A percentile compares a stretch with the other conserved stretches of the same genome.
phyloP scores from a whole-genome alignment of 257 asterid genomes.

The Leptodermis oblonga region DNA sequence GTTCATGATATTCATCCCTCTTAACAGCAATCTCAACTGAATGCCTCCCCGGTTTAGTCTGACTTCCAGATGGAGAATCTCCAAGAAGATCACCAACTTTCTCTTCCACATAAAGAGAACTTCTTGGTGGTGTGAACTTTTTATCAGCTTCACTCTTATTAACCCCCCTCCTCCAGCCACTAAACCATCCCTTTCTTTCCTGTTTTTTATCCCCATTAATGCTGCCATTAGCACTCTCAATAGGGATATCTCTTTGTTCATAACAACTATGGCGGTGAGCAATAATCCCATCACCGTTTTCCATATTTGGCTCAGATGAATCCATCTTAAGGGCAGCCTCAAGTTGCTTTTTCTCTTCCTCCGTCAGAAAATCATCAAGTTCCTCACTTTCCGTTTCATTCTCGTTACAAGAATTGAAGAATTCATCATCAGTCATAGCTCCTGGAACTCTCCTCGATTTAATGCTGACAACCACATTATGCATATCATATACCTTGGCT shows the following conservation, averaged over 20 bases:
- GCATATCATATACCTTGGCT: slow-evolving; percentile 95
- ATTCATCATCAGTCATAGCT: slow-evolving; percentile 89
- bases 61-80: slow-evolving; percentile 52
- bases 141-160: slow-evolving; percentile 52
- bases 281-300: slow-evolving; percentile 53
- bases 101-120: slow-evolving; percentile 60
- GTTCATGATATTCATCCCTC: slow-evolving; percentile 65
- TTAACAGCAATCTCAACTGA: slow-evolving; percentile 67
- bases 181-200: slow-evolving; percentile 86
- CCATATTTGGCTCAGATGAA: slow-evolving; percentile 46
- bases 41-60: slow-evolving; percentile 56
- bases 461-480: slow-evolving; percentile 86
- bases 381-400: slow-evolving; percentile 76
- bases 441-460: slow-evolving; percentile 95
- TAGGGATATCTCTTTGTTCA: slow-evolving; percentile 69
- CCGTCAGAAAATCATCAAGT: slow-evolving; percentile 72
- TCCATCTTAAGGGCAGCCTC: slow-evolving; percentile 86
- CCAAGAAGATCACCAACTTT: slow-evolving; percentile 61
- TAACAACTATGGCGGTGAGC: slow-evolving; percentile 84
- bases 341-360: slow-evolving; percentile 85
- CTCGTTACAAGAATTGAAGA: slow-evolving; percentile 62
- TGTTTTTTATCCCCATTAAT: slow-evolving; percentile 46
- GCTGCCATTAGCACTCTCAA: slow-evolving; percentile 50
- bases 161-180: slow-evolving; percentile 81
- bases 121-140: slow-evolving; percentile 57